phyloP scores from a whole-genome alignment of 2,329 filamentous ascomycete genomes.

The Anthostomella pinea region DNA sequence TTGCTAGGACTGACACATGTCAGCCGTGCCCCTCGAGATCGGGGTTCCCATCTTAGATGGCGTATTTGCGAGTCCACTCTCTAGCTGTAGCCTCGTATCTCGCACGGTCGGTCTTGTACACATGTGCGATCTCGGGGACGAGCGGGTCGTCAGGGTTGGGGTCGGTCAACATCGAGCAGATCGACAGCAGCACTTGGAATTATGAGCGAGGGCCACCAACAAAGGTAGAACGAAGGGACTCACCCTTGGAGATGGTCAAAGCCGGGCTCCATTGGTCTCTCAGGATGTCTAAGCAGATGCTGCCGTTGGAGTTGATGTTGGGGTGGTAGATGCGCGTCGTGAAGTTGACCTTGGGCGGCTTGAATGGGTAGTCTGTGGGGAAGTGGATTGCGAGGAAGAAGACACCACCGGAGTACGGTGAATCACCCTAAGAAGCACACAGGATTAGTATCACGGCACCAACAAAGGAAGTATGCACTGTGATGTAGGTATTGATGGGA shows the following conservation, averaged over 20 bases:
- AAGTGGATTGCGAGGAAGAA: constrained; percentile 99
- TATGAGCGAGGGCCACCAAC: constrained; percentile 2
- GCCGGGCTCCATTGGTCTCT: constrained; percentile 99
- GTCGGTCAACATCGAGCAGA: constrained; percentile 99
- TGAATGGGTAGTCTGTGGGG: constrained; percentile 99
- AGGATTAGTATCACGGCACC: constrained; percentile 35
- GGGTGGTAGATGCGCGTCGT: constrained; percentile 99
- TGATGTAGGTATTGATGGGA: no score
- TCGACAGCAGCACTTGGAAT: constrained; percentile 80
- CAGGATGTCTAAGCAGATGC: constrained; percentile 97
- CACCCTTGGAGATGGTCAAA: constrained; percentile 97
- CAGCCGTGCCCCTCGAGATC: background rate
- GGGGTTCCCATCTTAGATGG: constrained; percentile 59
- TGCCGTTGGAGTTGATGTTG: constrained; percentile 99
- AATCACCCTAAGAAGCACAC: constrained; percentile 69
- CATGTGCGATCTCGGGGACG: constrained; percentile 97
- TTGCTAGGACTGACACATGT: background rate
- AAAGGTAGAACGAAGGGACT: constrained; percentile 15
- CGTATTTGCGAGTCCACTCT: constrained; percentile 99
- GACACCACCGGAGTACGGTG: constrained; percentile 95
- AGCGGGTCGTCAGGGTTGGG: constrained; percentile 98
- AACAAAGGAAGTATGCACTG: background rate
- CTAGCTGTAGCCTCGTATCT: constrained; percentile 94
- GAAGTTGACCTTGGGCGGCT: constrained; percentile 99
- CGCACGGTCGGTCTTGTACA: constrained; percentile 98